These are phyloP conservation scores for Digitaria exilis DNA, from an alignment of 202 grass and related monocot genomes.

Conservation along the genomic window DNA sequence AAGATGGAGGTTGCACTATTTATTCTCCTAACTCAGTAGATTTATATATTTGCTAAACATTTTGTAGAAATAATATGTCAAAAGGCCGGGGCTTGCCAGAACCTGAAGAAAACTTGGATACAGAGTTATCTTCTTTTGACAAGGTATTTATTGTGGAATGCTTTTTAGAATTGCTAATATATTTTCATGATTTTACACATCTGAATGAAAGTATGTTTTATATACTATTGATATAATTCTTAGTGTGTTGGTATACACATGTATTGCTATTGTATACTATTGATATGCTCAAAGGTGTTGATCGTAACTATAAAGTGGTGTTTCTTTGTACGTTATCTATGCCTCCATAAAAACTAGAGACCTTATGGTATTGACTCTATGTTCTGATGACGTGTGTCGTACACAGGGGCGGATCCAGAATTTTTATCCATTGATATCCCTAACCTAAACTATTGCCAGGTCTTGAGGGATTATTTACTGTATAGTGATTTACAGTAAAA, in stretches of 20 bases:
- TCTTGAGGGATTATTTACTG: too few relatives aligned
- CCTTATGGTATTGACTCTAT: not conserved
- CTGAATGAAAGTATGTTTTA: slow-evolving; percentile 12
- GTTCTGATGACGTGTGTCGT: not conserved
- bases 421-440: too few relatives aligned
- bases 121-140: slow-evolving; percentile 84
- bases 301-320: too few relatives aligned
- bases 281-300: not conserved
- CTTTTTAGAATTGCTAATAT: not conserved
- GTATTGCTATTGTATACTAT: too few relatives aligned
- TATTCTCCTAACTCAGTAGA: slow-evolving; percentile 16
- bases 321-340: not conserved
- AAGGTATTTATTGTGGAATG: slow-evolving; percentile 64
- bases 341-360: not conserved
- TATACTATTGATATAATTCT: not conserved
- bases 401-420: too few relatives aligned
- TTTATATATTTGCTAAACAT: slow-evolving; percentile 42
- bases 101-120: slow-evolving; percentile 39
- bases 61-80: slow-evolving; percentile 51
- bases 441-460: too few relatives aligned
- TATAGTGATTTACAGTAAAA: too few relatives aligned
- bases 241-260: not conserved
- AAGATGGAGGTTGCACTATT: slow-evolving; percentile 43
- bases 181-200: not conserved
- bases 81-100: slow-evolving; percentile 46